A percentile compares a stretch with the other conserved stretches of the same genome.
Evolutionary conservation across 2,329 filamentous ascomycete genomes (phyloP).

Genomic region (Botrytis sinoallii): DNA sequence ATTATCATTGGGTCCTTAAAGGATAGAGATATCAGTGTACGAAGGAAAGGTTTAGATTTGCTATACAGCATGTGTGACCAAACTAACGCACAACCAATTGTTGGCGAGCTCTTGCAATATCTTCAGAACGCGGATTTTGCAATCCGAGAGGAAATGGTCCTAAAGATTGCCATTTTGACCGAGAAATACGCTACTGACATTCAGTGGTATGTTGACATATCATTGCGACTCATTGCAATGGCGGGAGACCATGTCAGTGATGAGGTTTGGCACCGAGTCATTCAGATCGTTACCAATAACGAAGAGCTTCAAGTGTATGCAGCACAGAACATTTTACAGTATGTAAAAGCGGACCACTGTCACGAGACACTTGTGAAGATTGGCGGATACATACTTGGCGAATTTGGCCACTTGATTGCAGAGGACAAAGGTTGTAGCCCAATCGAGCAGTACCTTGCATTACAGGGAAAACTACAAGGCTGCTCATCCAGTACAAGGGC

Average conservation of each 20-base stretch:
- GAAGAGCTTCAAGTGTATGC: slow-evolving; percentile 97
- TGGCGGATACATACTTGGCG: slow-evolving; percentile 89
- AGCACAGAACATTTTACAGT: slow-evolving; percentile 86
- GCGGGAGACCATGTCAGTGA: slow-evolving; percentile 98
- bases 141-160: slow-evolving; percentile 97
- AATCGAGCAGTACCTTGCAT: slow-evolving; percentile 92
- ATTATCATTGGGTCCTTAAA: slow-evolving; percentile 93
- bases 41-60: slow-evolving; percentile 90
- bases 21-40: slow-evolving; percentile 94
- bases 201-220: slow-evolving; percentile 99
- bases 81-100: slow-evolving; percentile 89
- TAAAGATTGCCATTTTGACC: slow-evolving; percentile 97
- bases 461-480: slow-evolving; percentile 84
- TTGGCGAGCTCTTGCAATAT: slow-evolving; percentile 89
- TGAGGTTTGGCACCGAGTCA: slow-evolving; percentile 98
- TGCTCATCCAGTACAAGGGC: slow-evolving; percentile 87
- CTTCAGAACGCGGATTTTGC: slow-evolving; percentile 96
- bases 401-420: slow-evolving; percentile 95
- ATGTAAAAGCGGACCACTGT: slow-evolving; percentile 88
- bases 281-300: slow-evolving; percentile 98
- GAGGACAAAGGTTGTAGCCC: slow-evolving; percentile 90
- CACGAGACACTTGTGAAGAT: slow-evolving; percentile 98
- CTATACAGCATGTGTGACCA: slow-evolving; percentile 99
- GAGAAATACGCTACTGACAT: slow-evolving; percentile 98
- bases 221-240: slow-evolving; percentile 88